phyloP scores from a whole-genome alignment of 805 yeast genomes.

The Kluyveromyces aestuarii region DNA sequence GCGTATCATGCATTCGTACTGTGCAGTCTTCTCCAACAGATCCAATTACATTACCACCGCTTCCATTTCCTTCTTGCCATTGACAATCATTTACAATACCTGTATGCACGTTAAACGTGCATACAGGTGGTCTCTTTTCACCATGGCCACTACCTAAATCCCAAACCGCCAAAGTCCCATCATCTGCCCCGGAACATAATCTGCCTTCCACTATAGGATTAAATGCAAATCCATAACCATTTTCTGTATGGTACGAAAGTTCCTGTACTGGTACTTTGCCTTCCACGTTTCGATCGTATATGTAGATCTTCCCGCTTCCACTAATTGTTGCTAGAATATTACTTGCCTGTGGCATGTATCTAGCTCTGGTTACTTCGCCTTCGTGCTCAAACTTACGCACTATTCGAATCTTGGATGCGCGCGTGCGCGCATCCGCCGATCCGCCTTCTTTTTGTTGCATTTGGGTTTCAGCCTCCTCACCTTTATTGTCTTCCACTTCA shows the following conservation, averaged over 20 bases:
- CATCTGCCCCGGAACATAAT: slow-evolving; percentile 58
- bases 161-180: slow-evolving; percentile 53
- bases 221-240: slow-evolving; percentile 74
- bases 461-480: slow-evolving; percentile 12
- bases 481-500: slow-evolving; percentile 18
- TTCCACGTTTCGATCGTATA: slow-evolving; percentile 36
- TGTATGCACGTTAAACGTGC: slow-evolving; percentile 30
- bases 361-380: slow-evolving; percentile 64
- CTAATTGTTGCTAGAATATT: slow-evolving; percentile 54
- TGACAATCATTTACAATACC: slow-evolving; percentile 69
- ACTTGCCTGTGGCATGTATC: slow-evolving; percentile 56
- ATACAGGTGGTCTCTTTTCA: slow-evolving; percentile 16
- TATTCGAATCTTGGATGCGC: slow-evolving; percentile 45
- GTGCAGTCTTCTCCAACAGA: slow-evolving; percentile 66
- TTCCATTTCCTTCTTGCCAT: slow-evolving; percentile 49
- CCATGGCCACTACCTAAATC: slow-evolving; percentile 29
- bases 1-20: slow-evolving; percentile 45
- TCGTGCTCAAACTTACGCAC: slow-evolving; percentile 51
- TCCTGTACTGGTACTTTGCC: slow-evolving; percentile 23
- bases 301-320: slow-evolving; percentile 52
- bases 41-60: slow-evolving; percentile 39
- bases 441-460: slow-evolving; percentile 11
- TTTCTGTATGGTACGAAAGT: slow-evolving; percentile 47
- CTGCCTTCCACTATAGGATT: slow-evolving; percentile 39
- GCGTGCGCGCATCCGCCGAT: slow-evolving; percentile 16